Conservation (phyloP, 139 green algal species). For the Volvox africanus region DNA sequence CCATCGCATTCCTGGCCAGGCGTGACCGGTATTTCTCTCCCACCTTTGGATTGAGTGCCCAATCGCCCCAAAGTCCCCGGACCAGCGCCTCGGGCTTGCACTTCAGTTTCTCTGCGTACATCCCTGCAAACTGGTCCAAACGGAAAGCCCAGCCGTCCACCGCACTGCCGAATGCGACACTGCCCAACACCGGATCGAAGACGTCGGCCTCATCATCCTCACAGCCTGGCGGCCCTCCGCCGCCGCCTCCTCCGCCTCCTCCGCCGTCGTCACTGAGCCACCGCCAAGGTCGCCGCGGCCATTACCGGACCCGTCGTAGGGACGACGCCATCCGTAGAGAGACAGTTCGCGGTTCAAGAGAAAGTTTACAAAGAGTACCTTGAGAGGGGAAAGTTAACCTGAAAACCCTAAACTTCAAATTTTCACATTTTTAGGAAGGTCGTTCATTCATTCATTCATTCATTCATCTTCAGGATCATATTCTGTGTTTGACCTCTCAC, state of each 20-base stretch:
- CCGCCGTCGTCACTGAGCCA: slow-evolving; percentile 7
- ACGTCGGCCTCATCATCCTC: slow-evolving; percentile 62
- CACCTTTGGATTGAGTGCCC: slow-evolving; percentile 83
- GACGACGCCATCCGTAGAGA: neutral
- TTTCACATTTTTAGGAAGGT: no score
- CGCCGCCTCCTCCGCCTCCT: neutral
- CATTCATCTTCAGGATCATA: no score
- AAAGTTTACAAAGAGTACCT: no score
- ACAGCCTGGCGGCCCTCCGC: neutral
- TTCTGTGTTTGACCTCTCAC: neutral
- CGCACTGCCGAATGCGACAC: slow-evolving; percentile 95
- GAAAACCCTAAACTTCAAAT: no score
- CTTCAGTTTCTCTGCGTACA: slow-evolving; percentile 92
- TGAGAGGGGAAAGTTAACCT: no score
- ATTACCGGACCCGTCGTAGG: no score
- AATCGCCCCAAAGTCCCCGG: slow-evolving; percentile 93
- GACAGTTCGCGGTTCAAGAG: no score
- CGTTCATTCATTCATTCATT: no score
- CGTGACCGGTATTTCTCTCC: no score
- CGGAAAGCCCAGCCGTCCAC: slow-evolving; percentile 96
- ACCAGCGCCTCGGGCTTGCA: slow-evolving; percentile 70
- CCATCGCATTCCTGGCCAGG: no score
- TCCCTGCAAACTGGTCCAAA: slow-evolving; percentile 87
- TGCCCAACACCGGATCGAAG: slow-evolving; percentile 85
- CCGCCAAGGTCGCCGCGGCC: neutral